Conservation (phyloP, 2,329 filamentous ascomycete species). For the Cercospora sp. region DNA sequence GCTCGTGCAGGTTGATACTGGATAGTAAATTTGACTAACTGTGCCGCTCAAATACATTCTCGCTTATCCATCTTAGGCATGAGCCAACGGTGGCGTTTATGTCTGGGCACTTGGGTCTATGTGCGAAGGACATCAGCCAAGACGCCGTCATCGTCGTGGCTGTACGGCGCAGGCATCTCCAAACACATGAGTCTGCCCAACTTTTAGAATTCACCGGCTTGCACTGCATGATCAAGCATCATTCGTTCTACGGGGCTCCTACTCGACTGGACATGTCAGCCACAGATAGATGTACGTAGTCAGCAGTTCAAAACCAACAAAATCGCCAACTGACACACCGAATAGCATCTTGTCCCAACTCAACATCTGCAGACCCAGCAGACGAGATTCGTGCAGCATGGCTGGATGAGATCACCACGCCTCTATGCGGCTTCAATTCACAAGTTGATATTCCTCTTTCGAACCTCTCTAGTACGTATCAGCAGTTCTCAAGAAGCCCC, state of each 20-base stretch:
- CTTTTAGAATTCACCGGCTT: not conserved
- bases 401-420: not conserved
- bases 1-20: not conserved
- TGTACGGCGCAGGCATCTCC: not conserved
- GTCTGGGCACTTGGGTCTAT: not conserved
- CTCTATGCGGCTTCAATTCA: not conserved
- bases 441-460: not conserved
- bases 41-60: not conserved
- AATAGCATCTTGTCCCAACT: not conserved
- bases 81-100: not conserved
- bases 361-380: not conserved
- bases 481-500: not conserved
- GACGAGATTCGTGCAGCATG: not conserved
- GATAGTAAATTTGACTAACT: not conserved
- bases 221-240: not conserved
- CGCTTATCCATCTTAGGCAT: not conserved
- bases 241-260: not conserved
- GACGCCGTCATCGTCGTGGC: not conserved
- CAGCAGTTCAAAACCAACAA: not conserved
- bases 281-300: not conserved
- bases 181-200: not conserved
- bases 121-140: not conserved
- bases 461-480: not conserved
- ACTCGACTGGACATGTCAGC: not conserved
- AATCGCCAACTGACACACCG: not conserved